Evolutionary conservation across 352 stramenopile species (phyloP).

Genomic region (Pythium insidiosum): DNA sequence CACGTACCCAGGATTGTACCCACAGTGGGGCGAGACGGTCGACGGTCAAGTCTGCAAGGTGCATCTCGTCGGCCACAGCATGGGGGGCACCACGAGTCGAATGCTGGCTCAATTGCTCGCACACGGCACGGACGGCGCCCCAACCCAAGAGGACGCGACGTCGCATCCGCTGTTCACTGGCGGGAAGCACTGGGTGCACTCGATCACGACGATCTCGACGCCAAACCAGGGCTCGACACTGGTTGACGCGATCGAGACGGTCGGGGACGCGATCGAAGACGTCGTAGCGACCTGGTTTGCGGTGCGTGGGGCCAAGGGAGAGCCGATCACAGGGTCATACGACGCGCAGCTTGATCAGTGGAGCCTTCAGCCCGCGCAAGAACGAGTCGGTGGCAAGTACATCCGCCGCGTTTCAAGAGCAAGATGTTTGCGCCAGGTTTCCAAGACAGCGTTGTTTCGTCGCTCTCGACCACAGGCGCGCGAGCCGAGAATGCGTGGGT

Average conservation of each 20-base stretch:
- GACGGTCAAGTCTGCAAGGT: constrained; percentile 45
- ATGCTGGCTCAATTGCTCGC: constrained; percentile 45
- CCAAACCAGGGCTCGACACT: constrained; percentile 9
- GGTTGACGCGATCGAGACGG: background rate
- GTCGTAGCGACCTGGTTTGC: background rate
- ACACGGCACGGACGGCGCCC: background rate
- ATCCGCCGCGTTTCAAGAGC: background rate
- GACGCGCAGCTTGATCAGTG: constrained; percentile 6
- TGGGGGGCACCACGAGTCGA: constrained; percentile 49
- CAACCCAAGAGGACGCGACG: constrained; percentile 2
- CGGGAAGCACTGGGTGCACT: constrained; percentile 9
- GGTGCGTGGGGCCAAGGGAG: background rate
- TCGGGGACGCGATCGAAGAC: background rate
- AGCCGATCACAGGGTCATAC: background rate
- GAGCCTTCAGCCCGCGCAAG: background rate
- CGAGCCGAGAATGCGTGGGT: background rate
- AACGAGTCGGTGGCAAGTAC: background rate
- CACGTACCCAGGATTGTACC: constrained; percentile 38
- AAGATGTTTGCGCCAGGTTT: background rate
- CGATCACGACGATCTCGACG: constrained; percentile 9
- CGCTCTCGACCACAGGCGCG: background rate
- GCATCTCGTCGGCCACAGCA: constrained; percentile 50
- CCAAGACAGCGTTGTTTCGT: background rate
- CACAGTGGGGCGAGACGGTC: constrained; percentile 30
- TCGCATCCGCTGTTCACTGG: constrained; percentile 8